phyloP scores from a whole-genome alignment of 495 filamentous ascomycete genomes.

The Sabuloglossum arenarium region DNA sequence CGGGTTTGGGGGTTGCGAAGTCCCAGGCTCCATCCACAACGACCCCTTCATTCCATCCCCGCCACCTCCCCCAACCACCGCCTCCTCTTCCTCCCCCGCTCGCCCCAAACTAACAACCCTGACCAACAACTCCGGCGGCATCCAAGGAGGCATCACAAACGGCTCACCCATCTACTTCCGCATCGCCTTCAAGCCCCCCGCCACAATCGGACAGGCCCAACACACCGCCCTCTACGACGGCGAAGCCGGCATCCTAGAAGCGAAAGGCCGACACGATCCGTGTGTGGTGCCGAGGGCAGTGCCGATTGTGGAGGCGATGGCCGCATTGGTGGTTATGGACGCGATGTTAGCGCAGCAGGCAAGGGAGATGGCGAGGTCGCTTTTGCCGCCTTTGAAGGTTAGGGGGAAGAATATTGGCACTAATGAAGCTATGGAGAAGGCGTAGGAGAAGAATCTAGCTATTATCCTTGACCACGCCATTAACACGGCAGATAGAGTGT shows the following conservation, averaged over 20 bases:
- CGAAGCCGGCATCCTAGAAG: conserved; percentile 57
- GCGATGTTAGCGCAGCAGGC: conserved; percentile 74
- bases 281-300: conserved; percentile 88
- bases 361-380: conserved; percentile 31
- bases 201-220: conserved; percentile 89
- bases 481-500: background rate
- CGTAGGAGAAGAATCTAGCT: background rate
- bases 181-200: conserved; percentile 86
- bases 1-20: conserved; percentile 71
- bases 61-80: conserved; percentile 21
- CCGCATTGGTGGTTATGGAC: conserved; percentile 77
- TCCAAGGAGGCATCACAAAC: conserved; percentile 94
- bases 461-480: background rate
- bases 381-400: conserved; percentile 28
- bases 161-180: conserved; percentile 90
- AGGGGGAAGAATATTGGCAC: background rate
- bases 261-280: conserved; percentile 91
- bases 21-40: conserved; percentile 85
- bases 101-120: conserved; percentile 48
- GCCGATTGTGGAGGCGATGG: conserved; percentile 95
- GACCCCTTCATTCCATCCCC: conserved; percentile 58
- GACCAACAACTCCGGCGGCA: conserved; percentile 92
- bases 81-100: conserved; percentile 5
- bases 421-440: background rate
- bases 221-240: conserved; percentile 58